A percentile compares a stretch with the other conserved stretches of the same genome.
phyloP scores from a whole-genome alignment of 257 asterid species.

The Nicotiana tabacum region DNA sequence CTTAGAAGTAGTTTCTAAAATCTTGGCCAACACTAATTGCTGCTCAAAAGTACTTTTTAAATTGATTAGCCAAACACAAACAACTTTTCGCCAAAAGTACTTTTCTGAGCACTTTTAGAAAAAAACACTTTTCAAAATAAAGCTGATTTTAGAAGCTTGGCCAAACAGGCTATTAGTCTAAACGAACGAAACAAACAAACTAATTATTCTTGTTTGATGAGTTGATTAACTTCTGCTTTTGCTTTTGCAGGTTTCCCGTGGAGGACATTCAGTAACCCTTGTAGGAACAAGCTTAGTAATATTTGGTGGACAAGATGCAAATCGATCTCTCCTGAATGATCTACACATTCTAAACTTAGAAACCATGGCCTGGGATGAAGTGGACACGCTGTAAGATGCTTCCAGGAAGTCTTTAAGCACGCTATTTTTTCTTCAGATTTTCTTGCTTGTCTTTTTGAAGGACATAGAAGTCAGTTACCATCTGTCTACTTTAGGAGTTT shows the following conservation, averaged over 20 bases:
- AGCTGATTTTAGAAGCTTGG: too few relatives aligned
- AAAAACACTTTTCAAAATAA: too few relatives aligned
- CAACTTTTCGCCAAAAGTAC: too few relatives aligned
- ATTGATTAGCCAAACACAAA: too few relatives aligned
- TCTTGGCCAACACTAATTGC: too few relatives aligned
- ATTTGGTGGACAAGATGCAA: constrained; percentile 96
- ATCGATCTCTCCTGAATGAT: constrained; percentile 83
- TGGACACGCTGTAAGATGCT: constrained; percentile 70
- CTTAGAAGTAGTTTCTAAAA: too few relatives aligned
- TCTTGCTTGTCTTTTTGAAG: constrained; percentile 7
- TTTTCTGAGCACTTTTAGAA: too few relatives aligned
- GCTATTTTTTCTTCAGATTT: constrained; percentile 13
- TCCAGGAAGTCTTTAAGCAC: neutral
- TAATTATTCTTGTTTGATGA: neutral
- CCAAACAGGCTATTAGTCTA: neutral
- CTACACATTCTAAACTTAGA: constrained; percentile 94
- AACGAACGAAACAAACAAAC: neutral
- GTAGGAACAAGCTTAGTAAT: constrained; percentile 81
- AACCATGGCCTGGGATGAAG: constrained; percentile 97
- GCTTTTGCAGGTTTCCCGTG: constrained; percentile 67
- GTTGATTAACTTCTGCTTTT: neutral
- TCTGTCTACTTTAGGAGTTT: neutral
- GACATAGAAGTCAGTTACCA: neutral
- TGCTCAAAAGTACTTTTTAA: too few relatives aligned
- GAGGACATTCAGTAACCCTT: constrained; percentile 86